Percentiles rank a stretch among this genome's conserved stretches.
Evolutionary conservation across 2,329 filamentous ascomycete species (phyloP).

Genomic region (Plenodomus biglobosus): DNA sequence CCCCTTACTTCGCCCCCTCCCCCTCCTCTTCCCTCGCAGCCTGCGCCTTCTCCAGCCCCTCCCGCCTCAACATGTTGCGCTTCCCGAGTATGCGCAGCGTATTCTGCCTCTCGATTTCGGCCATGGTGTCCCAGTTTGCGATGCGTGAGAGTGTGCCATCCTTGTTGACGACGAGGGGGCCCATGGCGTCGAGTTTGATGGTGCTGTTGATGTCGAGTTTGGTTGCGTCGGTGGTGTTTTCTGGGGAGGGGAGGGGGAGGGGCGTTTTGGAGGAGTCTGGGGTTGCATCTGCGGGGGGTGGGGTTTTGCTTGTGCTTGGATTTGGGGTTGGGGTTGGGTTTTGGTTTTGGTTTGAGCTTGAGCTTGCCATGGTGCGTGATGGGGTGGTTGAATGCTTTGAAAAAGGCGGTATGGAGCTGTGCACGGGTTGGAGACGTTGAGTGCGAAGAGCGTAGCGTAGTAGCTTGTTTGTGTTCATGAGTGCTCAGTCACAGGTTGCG

Average conservation of each 20-base stretch:
- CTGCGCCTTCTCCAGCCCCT: conserved; percentile 51
- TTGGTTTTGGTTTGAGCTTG: not conserved
- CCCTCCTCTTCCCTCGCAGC: conserved; percentile 1
- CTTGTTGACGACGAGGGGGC: conserved; percentile 72
- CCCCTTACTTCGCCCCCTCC: not conserved
- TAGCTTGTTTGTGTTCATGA: not conserved
- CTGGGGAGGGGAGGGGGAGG: conserved; percentile 5
- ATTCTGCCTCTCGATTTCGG: conserved; percentile 65
- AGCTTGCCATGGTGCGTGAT: not conserved
- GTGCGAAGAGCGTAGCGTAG: not conserved
- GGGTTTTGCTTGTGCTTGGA: not conserved
- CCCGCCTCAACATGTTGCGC: conserved; percentile 66
- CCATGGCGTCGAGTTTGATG: conserved; percentile 67
- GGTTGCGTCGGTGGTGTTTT: conserved; percentile 3
- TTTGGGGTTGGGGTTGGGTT: not conserved
- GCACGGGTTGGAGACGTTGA: not conserved
- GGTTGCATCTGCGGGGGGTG: not conserved
- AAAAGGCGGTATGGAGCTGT: not conserved
- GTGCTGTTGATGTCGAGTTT: conserved; percentile 33
- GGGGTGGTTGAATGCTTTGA: not conserved
- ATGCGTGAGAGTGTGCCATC: conserved; percentile 73
- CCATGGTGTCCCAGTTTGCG: conserved; percentile 73
- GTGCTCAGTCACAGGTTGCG: not conserved
- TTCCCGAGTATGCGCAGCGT: conserved; percentile 68
- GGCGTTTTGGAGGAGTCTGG: conserved; percentile 1